phyloP scores from a whole-genome alignment of 192 early-diverging fungal genomes.

The Backusella tarrabulga region DNA sequence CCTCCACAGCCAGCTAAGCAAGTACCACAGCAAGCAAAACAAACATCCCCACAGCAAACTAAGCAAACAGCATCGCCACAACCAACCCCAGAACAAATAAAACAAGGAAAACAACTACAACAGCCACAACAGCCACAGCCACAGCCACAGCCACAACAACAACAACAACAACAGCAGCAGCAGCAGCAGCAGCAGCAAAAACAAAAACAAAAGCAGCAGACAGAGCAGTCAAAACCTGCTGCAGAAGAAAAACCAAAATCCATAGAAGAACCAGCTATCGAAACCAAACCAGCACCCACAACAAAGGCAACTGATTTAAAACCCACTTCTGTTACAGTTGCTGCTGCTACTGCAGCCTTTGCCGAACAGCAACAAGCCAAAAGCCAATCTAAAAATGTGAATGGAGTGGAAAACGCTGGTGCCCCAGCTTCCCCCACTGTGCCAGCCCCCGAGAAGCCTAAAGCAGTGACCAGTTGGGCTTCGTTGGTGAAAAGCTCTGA shows the following conservation, averaged over 20 bases:
- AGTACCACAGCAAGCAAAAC: background rate
- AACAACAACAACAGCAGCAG: background rate
- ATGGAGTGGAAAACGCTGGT: background rate
- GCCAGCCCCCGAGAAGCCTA: conserved; percentile 36
- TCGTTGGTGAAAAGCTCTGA: conserved; percentile 30
- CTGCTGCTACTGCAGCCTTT: background rate
- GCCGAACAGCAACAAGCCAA: background rate
- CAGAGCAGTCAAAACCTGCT: conserved; percentile 8
- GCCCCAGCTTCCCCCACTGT: background rate
- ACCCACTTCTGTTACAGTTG: conserved; percentile 19
- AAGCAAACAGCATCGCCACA: background rate
- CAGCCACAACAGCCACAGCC: background rate
- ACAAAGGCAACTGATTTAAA: background rate
- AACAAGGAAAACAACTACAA: background rate
- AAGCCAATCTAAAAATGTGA: background rate
- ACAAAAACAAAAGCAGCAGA: background rate
- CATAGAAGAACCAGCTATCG: background rate
- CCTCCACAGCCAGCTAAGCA: background rate
- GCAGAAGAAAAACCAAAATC: background rate
- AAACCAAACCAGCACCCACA: background rate
- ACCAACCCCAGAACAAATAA: background rate
- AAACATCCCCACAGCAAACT: background rate
- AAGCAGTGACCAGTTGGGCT: conserved; percentile 41
- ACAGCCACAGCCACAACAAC: background rate
- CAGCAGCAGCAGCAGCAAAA: background rate